Conservation (phyloP, 805 yeast species). For the Wickerhamiella lipophila region DNA sequence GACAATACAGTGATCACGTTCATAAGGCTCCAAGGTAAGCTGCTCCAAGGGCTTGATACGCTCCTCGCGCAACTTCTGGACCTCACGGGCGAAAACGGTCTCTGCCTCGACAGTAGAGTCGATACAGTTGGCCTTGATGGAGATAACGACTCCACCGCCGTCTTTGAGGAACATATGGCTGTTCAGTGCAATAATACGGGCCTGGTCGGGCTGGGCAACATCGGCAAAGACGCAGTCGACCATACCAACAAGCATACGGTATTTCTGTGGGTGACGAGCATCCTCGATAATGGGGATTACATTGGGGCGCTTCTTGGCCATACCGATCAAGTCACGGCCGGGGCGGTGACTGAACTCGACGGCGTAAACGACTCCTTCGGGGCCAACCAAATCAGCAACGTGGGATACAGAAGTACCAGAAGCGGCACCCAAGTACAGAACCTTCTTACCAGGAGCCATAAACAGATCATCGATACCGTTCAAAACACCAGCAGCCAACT, state of each 20-base stretch:
- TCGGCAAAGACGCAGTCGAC: constrained; percentile 98
- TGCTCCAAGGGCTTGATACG: constrained; percentile 97
- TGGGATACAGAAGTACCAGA: constrained; percentile 98
- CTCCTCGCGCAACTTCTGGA: constrained; percentile 97
- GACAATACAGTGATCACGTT: constrained; percentile 99
- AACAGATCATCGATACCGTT: constrained; percentile 98
- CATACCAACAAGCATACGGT: constrained; percentile 98
- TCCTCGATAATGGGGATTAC: constrained; percentile 98
- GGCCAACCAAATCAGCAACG: constrained; percentile 96
- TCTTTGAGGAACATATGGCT: constrained; percentile 96
- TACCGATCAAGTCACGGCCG: constrained; percentile 96
- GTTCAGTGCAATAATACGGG: constrained; percentile 97
- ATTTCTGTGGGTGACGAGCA: constrained; percentile 99
- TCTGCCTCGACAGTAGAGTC: constrained; percentile 99
- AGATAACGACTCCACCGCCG: constrained; percentile 96
- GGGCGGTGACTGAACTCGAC: constrained; percentile 99
- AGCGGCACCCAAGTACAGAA: constrained; percentile 96
- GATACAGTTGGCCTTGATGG: constrained; percentile 99
- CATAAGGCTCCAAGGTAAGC: constrained; percentile 97
- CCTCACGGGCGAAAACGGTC: constrained; percentile 98
- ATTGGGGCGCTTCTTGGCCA: constrained; percentile 99
- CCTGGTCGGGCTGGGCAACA: constrained; percentile 99
- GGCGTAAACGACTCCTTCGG: constrained; percentile 97
- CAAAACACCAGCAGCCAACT: constrained; percentile 99
- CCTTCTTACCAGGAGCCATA: constrained; percentile 97